A percentile compares a stretch with the other conserved stretches of the same genome.
phyloP scores from a whole-genome alignment of 2,329 filamentous ascomycete genomes.

The Paramyrothecium sp. region DNA sequence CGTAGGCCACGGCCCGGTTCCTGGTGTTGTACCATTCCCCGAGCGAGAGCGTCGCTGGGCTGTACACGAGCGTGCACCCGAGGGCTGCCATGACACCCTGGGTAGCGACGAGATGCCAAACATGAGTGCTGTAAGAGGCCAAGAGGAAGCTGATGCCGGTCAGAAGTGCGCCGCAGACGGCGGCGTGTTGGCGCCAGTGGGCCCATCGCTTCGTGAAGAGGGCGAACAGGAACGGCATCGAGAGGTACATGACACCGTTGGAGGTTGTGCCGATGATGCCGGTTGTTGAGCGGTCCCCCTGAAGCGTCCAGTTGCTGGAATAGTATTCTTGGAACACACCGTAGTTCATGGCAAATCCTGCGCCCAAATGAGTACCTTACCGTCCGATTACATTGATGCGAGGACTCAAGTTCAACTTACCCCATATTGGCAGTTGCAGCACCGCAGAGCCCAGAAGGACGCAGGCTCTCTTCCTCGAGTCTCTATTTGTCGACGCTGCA shows the following conservation, averaged over 20 bases:
- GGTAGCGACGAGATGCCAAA: conserved; percentile 12
- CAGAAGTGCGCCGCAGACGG: conserved; percentile 7
- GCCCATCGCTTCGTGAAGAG: conserved; percentile 12
- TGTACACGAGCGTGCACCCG: conserved; percentile 13
- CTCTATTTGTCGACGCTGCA: not conserved
- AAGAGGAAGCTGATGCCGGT: conserved; percentile 10
- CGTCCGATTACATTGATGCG: not conserved
- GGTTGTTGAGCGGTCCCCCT: conserved; percentile 7
- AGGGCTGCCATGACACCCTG: conserved; percentile 11
- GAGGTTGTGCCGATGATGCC: conserved; percentile 14
- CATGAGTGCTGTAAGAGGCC: conserved; percentile 8
- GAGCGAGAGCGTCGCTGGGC: conserved; percentile 11
- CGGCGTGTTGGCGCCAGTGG: conserved; percentile 7
- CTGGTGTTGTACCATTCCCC: conserved; percentile 13
- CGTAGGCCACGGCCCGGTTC: conserved; percentile 13
- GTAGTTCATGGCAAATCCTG: conserved; percentile 15
- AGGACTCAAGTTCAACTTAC: not conserved
- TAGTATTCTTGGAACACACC: conserved; percentile 17
- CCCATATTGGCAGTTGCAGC: not conserved
- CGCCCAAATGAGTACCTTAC: not conserved
- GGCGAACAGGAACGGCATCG: conserved; percentile 14
- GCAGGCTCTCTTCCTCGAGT: not conserved
- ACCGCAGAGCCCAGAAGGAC: not conserved
- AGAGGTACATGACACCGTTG: conserved; percentile 14
- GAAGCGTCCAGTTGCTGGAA: conserved; percentile 6